Evolutionary conservation across 1,284 basidiomycete species (phyloP), one percentile per base, ranked within the genome.

Genomic region (Leucoagaricus sp.): DNA sequence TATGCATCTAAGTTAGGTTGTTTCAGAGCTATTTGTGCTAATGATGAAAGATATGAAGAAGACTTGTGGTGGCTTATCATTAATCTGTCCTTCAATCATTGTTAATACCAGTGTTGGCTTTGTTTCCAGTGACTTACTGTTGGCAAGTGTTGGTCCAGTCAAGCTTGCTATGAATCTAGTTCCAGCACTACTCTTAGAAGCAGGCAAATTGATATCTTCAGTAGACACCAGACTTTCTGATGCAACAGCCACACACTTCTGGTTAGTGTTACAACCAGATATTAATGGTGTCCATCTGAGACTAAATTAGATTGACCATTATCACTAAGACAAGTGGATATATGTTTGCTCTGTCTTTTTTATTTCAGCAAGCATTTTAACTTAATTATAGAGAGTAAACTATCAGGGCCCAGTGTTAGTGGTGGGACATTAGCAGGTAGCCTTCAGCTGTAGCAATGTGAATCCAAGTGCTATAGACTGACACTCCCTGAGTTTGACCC

Each of bases 11-110:
- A 78, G 58, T 87, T 82, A 2, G 72, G 69, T 60, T 87, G 85
- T 49, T 81, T 77, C 66, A 91, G 64, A 51, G 81, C 89, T 88
- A 91, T 90, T 70, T 91, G 89, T 6, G 86, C 76, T 49, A 91
- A 67, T 29, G 87, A 88, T 6, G 87, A 89, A 51, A 91, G 67
- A n/a, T 82, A 77, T 13, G 87, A 86, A 2, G 89, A 89, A 17
- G 54, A 91, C 87, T 1, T 86, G 80, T 13, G 89, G 89, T n/a
- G 88, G 86, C 64, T 76, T 81, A 64, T 87, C 86, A 55, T 78
- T 76, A 54, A 70, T 72, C 57, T 74, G 68, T 50, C 15, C 13
- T 12, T 52, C 42, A 13, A 23, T 42, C 26, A 19, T 50, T 38
- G 34, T 40, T 13, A n/a, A 49, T 38, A 31, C 38, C 29, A 51